Evolutionary conservation across 148 eudicot species (phyloP), one percentile per base, ranked within the genome.

Genomic region (Oxyria digyna): DNA sequence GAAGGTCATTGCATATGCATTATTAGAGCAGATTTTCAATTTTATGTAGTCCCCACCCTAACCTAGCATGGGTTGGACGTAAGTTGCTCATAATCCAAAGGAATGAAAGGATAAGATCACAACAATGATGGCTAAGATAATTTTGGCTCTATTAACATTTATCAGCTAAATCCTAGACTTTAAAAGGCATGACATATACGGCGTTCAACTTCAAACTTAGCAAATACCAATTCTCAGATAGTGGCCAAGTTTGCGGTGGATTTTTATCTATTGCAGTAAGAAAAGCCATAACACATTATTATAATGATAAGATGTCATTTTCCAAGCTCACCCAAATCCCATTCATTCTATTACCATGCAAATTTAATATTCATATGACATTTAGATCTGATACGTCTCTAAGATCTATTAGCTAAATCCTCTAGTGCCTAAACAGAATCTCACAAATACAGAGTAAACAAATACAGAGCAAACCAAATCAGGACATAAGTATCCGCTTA

Each of bases 1-100:
- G 63, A 33, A 59, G 20, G 29, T 29, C n/a, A 24, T 14, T 59
- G 65, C 29, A 29, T 29, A 15, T 12, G 21, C 35, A 59, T 59
- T 59, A 59, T 59, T 59, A 52, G 12, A 52, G 31, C 23, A 0
- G 29, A 24, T 21, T 8, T 52, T 8, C 62, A 52, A 52, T 20
- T 52, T 7, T 20, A 52, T 8, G 62, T 52, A 52, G 62, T 52
- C 62, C 62, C 62, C 62, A 52, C 62, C 62, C 62, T 52, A 52
- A 23, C 31, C 65, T 29, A 59, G 65, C 65, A 59, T 29, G 65
- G 65, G 38, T 18, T 57, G 8, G 37, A 27, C 65, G 9, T 59
- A 59, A 59, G 35, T 29, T 59, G 38, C 37, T 13, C 65, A 59
- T 59, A 3, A 59, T 29, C 65, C 21, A 7, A 29, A 59, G n/a